Base-by-base conservation (phyloP, 202 grass and related monocot species). In the Zoysia matrella region DNA sequence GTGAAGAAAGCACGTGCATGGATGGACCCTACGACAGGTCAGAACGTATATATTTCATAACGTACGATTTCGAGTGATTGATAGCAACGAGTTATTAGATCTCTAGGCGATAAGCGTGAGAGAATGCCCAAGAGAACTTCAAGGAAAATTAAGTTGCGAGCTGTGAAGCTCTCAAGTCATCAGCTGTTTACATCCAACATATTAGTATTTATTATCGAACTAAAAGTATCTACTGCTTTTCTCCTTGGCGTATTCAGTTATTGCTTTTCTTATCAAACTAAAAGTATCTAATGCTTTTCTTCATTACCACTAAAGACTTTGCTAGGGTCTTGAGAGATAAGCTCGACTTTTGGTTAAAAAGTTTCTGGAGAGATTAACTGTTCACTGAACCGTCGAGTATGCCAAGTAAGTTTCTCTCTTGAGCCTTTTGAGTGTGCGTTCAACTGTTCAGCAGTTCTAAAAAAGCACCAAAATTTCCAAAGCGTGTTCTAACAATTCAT, bases 1-100 rank as follows among this genome's bases (percentile, higher is more conserved):
- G 50, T 53, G 84, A 75, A 80, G 71, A 45, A 61, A 54, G 53
- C 77, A 86, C 84, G 48, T 69, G 71, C 72, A 47, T 63, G 50
- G n/a, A 62, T 86, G 84, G 84, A 14, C 71, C 47, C 77, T 47
- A 80, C 58, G 1, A 53, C 50, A 41, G 15, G 61, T 54, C 12
- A 13, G 66, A 54, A 69, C 8, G 3, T 15, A 4, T 80, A 8
- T 62, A 67, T 49, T 86, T 54, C 45, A 69, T 62, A 47, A 30
- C 41, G 30, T 36, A 36, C 30, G 41, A n/a, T 75, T n/a, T 80
- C 8, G 10, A 46, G 16, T 7, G 18, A 12, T 60, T 50, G 58
- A 74, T 3, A 43, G 12, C 30, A 43, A 12, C 3, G 7, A 44
- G 6, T 49, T 4, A 60, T 85, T 69, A 68, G 70, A 36, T 36